Conservation (phyloP, 2,329 filamentous ascomycete species). For the Fusarium liriodendri region DNA sequence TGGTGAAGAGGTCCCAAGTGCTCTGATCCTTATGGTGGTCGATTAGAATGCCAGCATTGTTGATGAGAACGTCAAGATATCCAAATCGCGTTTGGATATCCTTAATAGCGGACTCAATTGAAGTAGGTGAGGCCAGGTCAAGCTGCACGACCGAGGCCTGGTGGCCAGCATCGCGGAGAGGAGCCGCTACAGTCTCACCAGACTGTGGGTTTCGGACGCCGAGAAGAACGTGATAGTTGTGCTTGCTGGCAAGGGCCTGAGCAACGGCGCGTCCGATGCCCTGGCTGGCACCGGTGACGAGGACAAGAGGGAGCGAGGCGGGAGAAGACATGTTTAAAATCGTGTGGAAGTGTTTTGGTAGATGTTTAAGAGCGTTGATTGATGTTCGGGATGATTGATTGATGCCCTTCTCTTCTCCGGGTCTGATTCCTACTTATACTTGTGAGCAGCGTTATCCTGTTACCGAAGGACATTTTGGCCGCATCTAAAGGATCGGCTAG, state of each 20-base stretch:
- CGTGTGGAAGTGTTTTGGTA: background rate
- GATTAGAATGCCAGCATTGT: constrained; percentile 49
- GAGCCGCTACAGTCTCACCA: constrained; percentile 39
- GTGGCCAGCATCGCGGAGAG: constrained; percentile 38
- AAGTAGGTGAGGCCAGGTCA: constrained; percentile 43
- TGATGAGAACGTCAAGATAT: constrained; percentile 50
- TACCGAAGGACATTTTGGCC: background rate
- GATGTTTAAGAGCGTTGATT: background rate
- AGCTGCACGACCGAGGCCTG: constrained; percentile 41
- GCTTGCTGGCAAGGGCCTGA: constrained; percentile 38
- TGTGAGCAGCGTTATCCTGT: background rate
- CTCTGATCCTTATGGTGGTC: constrained; percentile 31
- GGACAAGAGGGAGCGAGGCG: constrained; percentile 11
- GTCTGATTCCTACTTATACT: background rate
- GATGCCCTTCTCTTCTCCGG: background rate
- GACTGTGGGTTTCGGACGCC: constrained; percentile 45
- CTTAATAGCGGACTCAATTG: constrained; percentile 41
- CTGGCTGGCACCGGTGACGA: constrained; percentile 40
- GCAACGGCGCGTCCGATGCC: constrained; percentile 37
- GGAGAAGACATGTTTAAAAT: constrained; percentile 16
- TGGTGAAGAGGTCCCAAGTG: constrained; percentile 49
- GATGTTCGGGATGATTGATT: background rate
- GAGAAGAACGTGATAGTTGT: constrained; percentile 49
- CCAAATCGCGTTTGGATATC: constrained; percentile 38
- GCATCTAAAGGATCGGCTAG: background rate